Percentiles rank a stretch among this genome's conserved stretches.
Conservation (phyloP, 495 filamentous ascomycete genomes). For the Penicillium paxilli region DNA sequence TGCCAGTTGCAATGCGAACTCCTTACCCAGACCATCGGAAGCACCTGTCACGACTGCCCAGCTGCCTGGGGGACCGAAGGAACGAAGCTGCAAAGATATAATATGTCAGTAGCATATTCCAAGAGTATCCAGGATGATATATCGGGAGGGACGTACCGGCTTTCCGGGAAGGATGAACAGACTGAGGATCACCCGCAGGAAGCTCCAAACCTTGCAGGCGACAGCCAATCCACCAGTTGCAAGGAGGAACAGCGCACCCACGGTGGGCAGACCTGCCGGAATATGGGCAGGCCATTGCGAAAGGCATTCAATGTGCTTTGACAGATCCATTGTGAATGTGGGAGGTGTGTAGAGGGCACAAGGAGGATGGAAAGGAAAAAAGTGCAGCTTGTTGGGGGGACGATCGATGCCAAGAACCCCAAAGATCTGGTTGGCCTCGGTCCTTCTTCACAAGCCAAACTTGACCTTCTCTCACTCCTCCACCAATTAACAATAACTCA, state of each 20-base stretch:
- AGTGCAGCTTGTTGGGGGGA: slow-evolving; percentile 26
- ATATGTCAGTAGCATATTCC: slow-evolving; percentile 3
- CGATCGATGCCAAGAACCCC: slow-evolving; percentile 29
- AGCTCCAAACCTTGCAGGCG: slow-evolving; percentile 55
- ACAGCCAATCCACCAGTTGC: slow-evolving; percentile 62
- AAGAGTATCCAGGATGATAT: slow-evolving; percentile 1
- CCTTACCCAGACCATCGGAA: slow-evolving; percentile 95
- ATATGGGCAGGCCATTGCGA: slow-evolving; percentile 38
- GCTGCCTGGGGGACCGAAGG: slow-evolving; percentile 86
- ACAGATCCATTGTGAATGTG: slow-evolving; percentile 37
- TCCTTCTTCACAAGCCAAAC: slow-evolving; percentile 10
- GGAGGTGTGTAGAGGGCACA: slow-evolving; percentile 3
- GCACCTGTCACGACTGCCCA: slow-evolving; percentile 97
- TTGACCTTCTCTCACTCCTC: not conserved
- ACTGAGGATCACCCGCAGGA: slow-evolving; percentile 65
- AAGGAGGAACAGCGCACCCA: slow-evolving; percentile 36
- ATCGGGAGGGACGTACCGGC: slow-evolving; percentile 44
- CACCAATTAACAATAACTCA: too few species aligned
- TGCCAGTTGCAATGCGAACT: slow-evolving; percentile 91
- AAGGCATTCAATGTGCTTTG: slow-evolving; percentile 34
- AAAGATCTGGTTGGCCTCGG: slow-evolving; percentile 26
- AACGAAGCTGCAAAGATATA: slow-evolving; percentile 63
- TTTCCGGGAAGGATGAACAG: slow-evolving; percentile 74
- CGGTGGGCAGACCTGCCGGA: slow-evolving; percentile 39
- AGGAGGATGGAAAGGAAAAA: slow-evolving; percentile 16